Percentiles rank a stretch among this genome's conserved stretches.
Conservation (phyloP, 176 grass and related monocot species). For the Oryza punctata region DNA sequence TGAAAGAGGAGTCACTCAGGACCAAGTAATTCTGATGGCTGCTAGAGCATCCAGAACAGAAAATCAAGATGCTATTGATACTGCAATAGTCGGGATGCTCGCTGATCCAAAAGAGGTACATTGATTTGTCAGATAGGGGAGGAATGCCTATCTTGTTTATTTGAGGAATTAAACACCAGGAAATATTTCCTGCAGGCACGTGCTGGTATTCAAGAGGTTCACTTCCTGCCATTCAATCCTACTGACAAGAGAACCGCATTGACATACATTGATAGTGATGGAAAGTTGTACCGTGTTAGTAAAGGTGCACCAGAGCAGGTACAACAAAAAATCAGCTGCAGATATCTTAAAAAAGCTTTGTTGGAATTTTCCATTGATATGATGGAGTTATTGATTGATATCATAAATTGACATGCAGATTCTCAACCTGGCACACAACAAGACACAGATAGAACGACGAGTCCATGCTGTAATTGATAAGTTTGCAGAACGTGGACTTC, state of each 20-base stretch:
- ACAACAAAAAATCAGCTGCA: neutral
- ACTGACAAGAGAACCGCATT: constrained; percentile 26
- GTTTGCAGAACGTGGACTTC: neutral
- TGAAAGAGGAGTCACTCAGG: constrained; percentile 12
- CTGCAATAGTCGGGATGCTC: constrained; percentile 37
- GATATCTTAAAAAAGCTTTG: neutral
- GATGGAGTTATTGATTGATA: neutral
- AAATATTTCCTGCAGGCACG: constrained; percentile 18
- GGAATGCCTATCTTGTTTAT: neutral
- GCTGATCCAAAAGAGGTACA: constrained; percentile 38
- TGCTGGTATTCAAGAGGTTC: constrained; percentile 17
- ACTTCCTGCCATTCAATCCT: neutral
- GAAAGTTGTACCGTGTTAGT: constrained; percentile 36
- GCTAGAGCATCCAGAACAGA: constrained; percentile 33
- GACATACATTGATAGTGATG: constrained; percentile 33
- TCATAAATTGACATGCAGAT: constrained; percentile 5
- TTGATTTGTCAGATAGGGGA: neutral
- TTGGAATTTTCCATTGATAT: neutral
- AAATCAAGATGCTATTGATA: constrained; percentile 7
- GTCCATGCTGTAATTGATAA: neutral
- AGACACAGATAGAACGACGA: neutral
- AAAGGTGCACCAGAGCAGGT: constrained; percentile 50
- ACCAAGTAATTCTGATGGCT: constrained; percentile 29
- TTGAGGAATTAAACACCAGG: neutral
- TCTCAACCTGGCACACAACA: constrained; percentile 37